Evolutionary conservation across 176 grass and related monocot genomes (phyloP).

Genomic region (Olyra latifolia): DNA sequence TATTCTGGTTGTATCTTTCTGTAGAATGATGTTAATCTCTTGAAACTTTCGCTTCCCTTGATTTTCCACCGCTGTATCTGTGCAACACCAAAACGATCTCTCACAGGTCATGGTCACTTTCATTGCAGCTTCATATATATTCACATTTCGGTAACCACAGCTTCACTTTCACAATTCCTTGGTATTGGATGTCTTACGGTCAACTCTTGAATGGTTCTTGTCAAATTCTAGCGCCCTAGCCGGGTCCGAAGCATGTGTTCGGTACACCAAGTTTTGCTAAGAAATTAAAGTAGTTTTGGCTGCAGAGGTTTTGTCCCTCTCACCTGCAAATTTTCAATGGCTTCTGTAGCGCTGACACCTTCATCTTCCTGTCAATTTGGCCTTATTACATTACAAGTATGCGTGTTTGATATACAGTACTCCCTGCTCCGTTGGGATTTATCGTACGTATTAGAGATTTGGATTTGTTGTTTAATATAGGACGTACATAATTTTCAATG

Average conservation of each 20-base stretch:
- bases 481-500: too few species aligned
- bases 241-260: slow-evolving; percentile 29
- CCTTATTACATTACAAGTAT: background rate
- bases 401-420: too few species aligned
- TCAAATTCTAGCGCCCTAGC: slow-evolving; percentile 10
- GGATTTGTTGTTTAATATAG: too few species aligned
- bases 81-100: slow-evolving; percentile 9
- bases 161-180: background rate
- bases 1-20: slow-evolving; percentile 43
- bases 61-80: slow-evolving; percentile 27
- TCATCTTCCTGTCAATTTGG: background rate
- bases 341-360: background rate
- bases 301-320: too few species aligned
- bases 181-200: slow-evolving; percentile 9
- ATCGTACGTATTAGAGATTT: too few species aligned
- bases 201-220: slow-evolving; percentile 33
- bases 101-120: slow-evolving; percentile 4
- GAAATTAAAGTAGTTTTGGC: slow-evolving; percentile 38
- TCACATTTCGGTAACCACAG: too few species aligned
- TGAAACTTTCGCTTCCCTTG: slow-evolving; percentile 23
- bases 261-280: slow-evolving; percentile 20
- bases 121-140: too few species aligned
- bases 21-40: slow-evolving; percentile 47
- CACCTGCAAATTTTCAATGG: too few species aligned
- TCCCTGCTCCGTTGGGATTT: too few species aligned